Conservation (phyloP, 768 basidiomycete genomes). For the Russula brevipes region DNA sequence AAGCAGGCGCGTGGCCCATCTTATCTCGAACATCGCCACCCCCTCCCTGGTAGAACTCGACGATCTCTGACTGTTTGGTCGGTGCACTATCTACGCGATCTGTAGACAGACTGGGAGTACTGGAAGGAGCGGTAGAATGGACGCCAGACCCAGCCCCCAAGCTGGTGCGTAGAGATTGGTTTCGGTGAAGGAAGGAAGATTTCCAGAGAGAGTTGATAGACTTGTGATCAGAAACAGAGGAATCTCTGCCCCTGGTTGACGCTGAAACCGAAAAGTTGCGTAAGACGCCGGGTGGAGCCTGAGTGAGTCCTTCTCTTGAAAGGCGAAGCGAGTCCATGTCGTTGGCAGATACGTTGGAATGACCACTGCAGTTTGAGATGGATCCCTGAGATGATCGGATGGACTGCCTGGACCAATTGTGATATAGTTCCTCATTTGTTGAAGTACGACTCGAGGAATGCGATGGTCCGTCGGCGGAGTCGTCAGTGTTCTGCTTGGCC, state of each 20-base stretch:
- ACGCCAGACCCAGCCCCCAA: constrained; percentile 36
- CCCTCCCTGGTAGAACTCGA: constrained; percentile 95
- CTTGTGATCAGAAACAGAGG: constrained; percentile 28
- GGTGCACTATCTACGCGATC: constrained; percentile 33
- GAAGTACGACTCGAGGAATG: constrained; percentile 20
- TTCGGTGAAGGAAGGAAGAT: constrained; percentile 32
- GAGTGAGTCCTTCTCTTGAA: constrained; percentile 46
- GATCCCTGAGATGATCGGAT: constrained; percentile 75
- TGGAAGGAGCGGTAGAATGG: constrained; percentile 35
- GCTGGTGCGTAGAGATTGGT: constrained; percentile 36
- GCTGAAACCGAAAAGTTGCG: background rate
- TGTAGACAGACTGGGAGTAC: constrained; percentile 76
- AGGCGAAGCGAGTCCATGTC: constrained; percentile 41
- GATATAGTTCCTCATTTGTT: constrained; percentile 58
- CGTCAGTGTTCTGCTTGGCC: too few species aligned
- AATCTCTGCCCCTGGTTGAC: constrained; percentile 15
- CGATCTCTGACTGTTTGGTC: constrained; percentile 82
- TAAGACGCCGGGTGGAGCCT: constrained; percentile 34
- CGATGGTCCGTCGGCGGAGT: background rate
- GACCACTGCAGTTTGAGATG: constrained; percentile 52
- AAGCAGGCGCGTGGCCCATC: constrained; percentile 45
- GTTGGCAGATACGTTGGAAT: constrained; percentile 47
- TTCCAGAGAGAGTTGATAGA: constrained; percentile 31
- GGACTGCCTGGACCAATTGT: constrained; percentile 66
- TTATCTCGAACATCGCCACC: constrained; percentile 82